These are phyloP conservation scores for Paraconiothyrium brasiliense DNA, from an alignment of 2,329 filamentous ascomycete genomes.

Conservation along the genomic window DNA sequence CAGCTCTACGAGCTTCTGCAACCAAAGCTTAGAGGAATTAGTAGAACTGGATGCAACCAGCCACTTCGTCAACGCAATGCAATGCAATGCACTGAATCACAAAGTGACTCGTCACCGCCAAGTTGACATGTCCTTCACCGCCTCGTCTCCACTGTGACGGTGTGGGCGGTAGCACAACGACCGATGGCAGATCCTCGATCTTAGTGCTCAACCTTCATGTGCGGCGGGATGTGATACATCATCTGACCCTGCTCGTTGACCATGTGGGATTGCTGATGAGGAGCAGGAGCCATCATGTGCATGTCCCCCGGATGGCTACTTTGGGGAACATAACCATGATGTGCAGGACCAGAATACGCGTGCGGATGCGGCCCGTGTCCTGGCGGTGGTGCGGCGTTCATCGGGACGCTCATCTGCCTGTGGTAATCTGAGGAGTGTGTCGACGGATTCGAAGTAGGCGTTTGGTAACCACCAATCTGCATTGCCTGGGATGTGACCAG, in stretches of 20 bases:
- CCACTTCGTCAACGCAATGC: background rate
- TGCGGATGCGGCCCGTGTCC: slow-evolving; percentile 41
- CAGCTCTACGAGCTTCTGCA: background rate
- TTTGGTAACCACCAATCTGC: slow-evolving; percentile 49
- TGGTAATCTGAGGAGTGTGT: slow-evolving; percentile 50
- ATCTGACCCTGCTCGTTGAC: slow-evolving; percentile 52
- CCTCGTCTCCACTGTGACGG: slow-evolving; percentile 10
- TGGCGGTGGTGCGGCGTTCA: slow-evolving; percentile 38
- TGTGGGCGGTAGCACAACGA: slow-evolving; percentile 1
- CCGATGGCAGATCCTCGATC: slow-evolving; percentile 4
- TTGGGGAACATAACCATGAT: slow-evolving; percentile 47
- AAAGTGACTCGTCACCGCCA: slow-evolving; percentile 11
- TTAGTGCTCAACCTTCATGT: slow-evolving; percentile 54
- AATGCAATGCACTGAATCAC: slow-evolving; percentile 8
- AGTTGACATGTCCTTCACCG: slow-evolving; percentile 11
- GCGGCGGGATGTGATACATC: slow-evolving; percentile 51
- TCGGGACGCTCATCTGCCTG: slow-evolving; percentile 48
- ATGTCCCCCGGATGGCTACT: slow-evolving; percentile 47
- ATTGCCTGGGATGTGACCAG: slow-evolving; percentile 49
- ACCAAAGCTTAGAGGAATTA: background rate
- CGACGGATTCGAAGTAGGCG: slow-evolving; percentile 48
- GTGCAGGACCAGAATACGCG: slow-evolving; percentile 37
- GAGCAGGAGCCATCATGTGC: slow-evolving; percentile 49
- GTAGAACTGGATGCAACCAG: background rate
- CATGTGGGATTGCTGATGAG: slow-evolving; percentile 47